Percentiles rank a stretch among this genome's conserved stretches.
Conservation (phyloP, 257 asterid species). For the Primulina tabacum region DNA sequence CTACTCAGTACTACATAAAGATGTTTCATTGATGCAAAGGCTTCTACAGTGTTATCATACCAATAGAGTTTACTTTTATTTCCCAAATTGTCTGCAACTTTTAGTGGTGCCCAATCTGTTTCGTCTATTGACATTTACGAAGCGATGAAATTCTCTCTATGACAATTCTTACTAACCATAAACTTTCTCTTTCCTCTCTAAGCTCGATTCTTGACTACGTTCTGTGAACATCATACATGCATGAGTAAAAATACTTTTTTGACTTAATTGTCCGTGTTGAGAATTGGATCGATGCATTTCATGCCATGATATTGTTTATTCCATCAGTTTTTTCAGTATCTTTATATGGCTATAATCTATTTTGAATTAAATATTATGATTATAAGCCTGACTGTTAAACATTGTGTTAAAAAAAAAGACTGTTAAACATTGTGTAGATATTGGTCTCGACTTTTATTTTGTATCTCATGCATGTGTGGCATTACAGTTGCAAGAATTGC, state of each 20-base stretch:
- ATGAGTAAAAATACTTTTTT: background rate
- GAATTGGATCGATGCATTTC: slow-evolving; percentile 7
- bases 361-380: background rate
- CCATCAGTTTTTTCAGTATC: slow-evolving; percentile 2
- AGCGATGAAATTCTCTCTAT: background rate
- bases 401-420: slow-evolving; percentile 4
- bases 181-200: background rate
- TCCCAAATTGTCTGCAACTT: background rate
- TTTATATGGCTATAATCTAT: background rate
- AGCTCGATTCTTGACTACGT: slow-evolving; percentile 3
- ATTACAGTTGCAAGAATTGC: slow-evolving; percentile 83
- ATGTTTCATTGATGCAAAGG: background rate
- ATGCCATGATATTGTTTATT: slow-evolving; percentile 4
- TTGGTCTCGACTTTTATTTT: slow-evolving; percentile 11
- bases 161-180: background rate
- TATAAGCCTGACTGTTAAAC: background rate
- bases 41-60: background rate
- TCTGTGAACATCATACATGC: background rate
- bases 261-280: slow-evolving; percentile 9
- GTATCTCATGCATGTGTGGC: slow-evolving; percentile 11
- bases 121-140: background rate
- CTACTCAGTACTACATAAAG: background rate
- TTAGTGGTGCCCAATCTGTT: background rate
- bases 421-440: slow-evolving; percentile 4
- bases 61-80: too few species aligned